phyloP scores from a whole-genome alignment of 257 asterid species.

The Solanum lignicaule region DNA sequence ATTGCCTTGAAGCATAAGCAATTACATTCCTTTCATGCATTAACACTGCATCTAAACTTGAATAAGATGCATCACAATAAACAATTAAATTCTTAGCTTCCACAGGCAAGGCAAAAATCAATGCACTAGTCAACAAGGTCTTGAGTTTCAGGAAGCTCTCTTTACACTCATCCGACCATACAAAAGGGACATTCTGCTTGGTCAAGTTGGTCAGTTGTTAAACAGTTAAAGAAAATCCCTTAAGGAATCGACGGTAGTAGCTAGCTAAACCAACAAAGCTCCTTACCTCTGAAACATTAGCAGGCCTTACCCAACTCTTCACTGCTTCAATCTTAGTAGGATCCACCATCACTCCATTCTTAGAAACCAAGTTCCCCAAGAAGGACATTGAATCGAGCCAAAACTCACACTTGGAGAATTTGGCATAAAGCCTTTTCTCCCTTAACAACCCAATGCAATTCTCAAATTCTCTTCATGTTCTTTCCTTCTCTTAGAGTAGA shows the following conservation, averaged over 20 bases:
- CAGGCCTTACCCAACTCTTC: background rate
- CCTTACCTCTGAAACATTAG: background rate
- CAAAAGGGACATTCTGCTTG: background rate
- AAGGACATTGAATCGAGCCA: background rate
- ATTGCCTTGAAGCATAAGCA: background rate
- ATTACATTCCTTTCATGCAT: background rate
- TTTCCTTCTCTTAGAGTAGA: background rate
- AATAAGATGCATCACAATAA: background rate
- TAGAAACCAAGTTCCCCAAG: background rate
- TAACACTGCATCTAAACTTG: background rate
- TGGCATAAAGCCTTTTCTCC: background rate
- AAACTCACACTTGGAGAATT: background rate
- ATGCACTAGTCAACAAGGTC: background rate
- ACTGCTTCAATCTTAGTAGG: background rate
- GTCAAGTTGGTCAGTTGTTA: background rate
- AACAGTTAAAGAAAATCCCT: background rate
- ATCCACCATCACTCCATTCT: background rate
- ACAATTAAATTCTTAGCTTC: background rate
- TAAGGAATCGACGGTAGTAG: background rate
- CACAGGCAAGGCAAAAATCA: background rate
- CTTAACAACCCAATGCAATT: background rate
- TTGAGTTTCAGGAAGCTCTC: background rate
- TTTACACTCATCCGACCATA: background rate
- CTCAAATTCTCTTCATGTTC: background rate
- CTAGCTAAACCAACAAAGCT: background rate